Base-by-base conservation (phyloP, 2,329 filamentous ascomycete genomes). In the Aaosphaeria pasadenensis region DNA sequence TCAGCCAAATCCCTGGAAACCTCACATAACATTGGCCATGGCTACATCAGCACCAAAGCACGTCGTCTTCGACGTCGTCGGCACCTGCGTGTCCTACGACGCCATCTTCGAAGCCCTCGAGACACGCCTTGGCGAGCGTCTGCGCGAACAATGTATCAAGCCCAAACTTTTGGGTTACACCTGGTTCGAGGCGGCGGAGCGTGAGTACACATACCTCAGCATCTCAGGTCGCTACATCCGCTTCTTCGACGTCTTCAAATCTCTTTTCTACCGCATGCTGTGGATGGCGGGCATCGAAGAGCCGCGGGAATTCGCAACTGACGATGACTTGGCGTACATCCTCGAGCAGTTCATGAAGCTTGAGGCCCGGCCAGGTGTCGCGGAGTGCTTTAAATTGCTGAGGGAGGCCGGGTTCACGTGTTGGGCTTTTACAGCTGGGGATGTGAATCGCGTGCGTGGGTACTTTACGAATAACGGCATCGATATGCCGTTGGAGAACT, bases 391-490 rank as follows among this genome's bases (percentile, higher is more conserved):
- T 36, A 11, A 9, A 11, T 13, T 9, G 9, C 33, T 36, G 3
- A 9, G 33, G 9, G 33, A 9, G 9, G 33, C 9, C 33, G 33
- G 33, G 33, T 36, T 36, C 33, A 36, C 33, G 9, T 9, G 9
- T 36, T 36, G 33, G 33, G 9, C 9, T 13, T 13, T 36, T 9
- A 36, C 33, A 11, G 9, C 9, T 36, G 33, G 33, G 9, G 33
- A 36, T 36, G 13, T 13, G 9, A 13, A 36, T 11, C 33, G 33
- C 33, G 33, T 82, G 4, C 60, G 67, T 6, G 78, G 77, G 1
- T 83, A 83, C 49, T 81, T 83, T 52, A 57, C 67, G 30, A 62
- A 67, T 1, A 74, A 66, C 0, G 76, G 75, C 0, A 67, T 82
- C 11, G 72, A 79, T 4, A 75, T 82, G 70, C 77, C 79, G 0